Conservation (phyloP, 352 stramenopile genomes). For the Paralagenidium karlingii region DNA sequence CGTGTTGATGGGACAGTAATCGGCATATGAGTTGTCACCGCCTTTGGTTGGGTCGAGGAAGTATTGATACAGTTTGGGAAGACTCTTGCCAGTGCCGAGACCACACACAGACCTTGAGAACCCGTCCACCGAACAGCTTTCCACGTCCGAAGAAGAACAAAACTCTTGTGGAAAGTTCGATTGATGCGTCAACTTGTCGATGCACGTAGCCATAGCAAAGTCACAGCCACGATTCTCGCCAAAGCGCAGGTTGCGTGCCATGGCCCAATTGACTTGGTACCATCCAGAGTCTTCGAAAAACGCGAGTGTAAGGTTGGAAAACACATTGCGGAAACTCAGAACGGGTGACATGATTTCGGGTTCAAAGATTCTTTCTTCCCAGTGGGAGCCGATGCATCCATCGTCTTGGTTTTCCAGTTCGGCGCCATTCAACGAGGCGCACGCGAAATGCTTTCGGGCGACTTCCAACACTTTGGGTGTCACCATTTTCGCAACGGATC, state of each 20-base stretch:
- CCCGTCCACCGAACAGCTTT: constrained; percentile 69
- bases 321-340: constrained; percentile 58
- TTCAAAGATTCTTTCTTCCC: constrained; percentile 76
- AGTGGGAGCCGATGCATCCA: constrained; percentile 65
- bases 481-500: constrained; percentile 49
- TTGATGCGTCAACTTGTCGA: constrained; percentile 35
- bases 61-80: constrained; percentile 44
- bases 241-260: constrained; percentile 46
- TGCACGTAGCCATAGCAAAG: constrained; percentile 58
- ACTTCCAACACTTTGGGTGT: constrained; percentile 46
- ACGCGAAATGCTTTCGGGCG: constrained; percentile 57
- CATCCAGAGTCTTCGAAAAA: constrained; percentile 79
- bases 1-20: constrained; percentile 71
- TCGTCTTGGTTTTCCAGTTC: constrained; percentile 72
- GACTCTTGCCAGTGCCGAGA: constrained; percentile 20
- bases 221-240: constrained; percentile 43
- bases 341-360: constrained; percentile 73
- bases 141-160: constrained; percentile 31
- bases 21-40: constrained; percentile 47
- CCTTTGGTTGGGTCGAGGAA: constrained; percentile 38
- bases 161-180: constrained; percentile 42
- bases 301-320: constrained; percentile 55
- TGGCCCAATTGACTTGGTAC: constrained; percentile 48
- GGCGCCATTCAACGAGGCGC: constrained; percentile 30
- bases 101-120: constrained; percentile 54